phyloP scores from a whole-genome alignment of 228 moss, liverwort and hornwort species.

The Sphagnum fallax region DNA sequence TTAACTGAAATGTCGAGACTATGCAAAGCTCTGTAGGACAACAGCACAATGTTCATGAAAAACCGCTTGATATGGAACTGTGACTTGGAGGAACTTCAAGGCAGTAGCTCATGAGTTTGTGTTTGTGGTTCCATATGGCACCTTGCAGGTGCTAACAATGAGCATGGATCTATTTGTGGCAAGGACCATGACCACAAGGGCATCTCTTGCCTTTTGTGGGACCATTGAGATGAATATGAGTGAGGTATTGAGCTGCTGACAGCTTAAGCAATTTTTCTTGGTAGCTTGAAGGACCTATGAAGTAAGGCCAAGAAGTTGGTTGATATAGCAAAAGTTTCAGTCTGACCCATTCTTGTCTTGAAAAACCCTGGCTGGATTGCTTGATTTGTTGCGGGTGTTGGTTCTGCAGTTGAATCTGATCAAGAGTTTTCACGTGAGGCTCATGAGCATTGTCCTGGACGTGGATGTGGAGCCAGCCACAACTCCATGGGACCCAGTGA shows the following conservation, averaged over 20 bases:
- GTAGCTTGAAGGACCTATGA: too few relatives aligned
- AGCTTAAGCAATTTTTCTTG: too few relatives aligned
- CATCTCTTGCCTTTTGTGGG: slow-evolving; percentile 72
- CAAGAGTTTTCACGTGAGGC: slow-evolving; percentile 96
- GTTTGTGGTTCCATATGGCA: background rate
- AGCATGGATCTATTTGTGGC: slow-evolving; percentile 95
- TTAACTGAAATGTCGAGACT: too few relatives aligned
- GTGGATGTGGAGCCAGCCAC: slow-evolving; percentile 89
- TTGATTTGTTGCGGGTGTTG: background rate
- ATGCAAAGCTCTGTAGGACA: too few relatives aligned
- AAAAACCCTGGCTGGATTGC: slow-evolving; percentile 5
- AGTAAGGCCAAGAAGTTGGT: too few relatives aligned
- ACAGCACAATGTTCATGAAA: too few relatives aligned
- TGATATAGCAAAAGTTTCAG: too few relatives aligned
- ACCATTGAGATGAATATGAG: slow-evolving; percentile 45
- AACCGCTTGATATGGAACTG: background rate
- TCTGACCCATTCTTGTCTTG: slow-evolving; percentile 4
- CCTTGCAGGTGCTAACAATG: slow-evolving; percentile 79
- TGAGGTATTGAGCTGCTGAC: slow-evolving; percentile 33
- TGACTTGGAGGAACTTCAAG: background rate
- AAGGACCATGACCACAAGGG: slow-evolving; percentile 93
- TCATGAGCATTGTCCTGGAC: slow-evolving; percentile 96
- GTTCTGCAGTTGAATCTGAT: slow-evolving; percentile 70
- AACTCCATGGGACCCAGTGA: slow-evolving; percentile 98
- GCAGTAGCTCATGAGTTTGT: background rate